These are phyloP conservation scores for Ganoderma leucocontextum DNA, from an alignment of 1,284 basidiomycete species.

Conservation along the genomic window DNA sequence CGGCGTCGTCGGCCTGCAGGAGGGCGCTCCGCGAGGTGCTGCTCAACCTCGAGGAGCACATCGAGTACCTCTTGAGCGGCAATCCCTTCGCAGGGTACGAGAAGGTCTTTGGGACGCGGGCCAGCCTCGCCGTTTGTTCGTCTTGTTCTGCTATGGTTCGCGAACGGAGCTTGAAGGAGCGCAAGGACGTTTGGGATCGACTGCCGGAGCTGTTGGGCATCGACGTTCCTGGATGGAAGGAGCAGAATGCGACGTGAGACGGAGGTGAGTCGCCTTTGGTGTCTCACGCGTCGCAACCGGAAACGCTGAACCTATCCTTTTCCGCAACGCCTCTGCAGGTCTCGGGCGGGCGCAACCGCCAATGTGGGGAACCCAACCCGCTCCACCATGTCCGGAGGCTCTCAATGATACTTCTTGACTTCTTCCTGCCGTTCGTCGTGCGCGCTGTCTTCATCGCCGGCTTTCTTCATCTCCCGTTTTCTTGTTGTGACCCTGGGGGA, in stretches of 20 bases:
- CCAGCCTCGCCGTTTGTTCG: neutral
- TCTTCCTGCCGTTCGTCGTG: too few species aligned
- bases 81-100: neutral
- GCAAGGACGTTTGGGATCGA: constrained; percentile 7
- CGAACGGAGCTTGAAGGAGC: neutral
- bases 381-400: too few species aligned
- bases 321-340: too few species aligned
- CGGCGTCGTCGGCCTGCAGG: neutral
- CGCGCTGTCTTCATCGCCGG: too few species aligned
- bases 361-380: too few species aligned
- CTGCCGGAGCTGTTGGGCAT: constrained; percentile 15
- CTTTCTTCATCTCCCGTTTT: too few species aligned
- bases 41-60: neutral
- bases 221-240: constrained; percentile 10
- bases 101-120: too few species aligned
- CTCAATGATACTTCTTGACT: too few species aligned
- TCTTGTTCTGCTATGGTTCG: neutral
- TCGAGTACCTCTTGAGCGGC: neutral
- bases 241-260: constrained; percentile 14
- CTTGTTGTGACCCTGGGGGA: too few species aligned
- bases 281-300: too few species aligned
- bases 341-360: too few species aligned
- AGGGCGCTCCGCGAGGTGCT: neutral
- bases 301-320: too few species aligned
- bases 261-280: neutral